Conservation (phyloP, 1,284 basidiomycete species). For the Leccinum griseonigrum region DNA sequence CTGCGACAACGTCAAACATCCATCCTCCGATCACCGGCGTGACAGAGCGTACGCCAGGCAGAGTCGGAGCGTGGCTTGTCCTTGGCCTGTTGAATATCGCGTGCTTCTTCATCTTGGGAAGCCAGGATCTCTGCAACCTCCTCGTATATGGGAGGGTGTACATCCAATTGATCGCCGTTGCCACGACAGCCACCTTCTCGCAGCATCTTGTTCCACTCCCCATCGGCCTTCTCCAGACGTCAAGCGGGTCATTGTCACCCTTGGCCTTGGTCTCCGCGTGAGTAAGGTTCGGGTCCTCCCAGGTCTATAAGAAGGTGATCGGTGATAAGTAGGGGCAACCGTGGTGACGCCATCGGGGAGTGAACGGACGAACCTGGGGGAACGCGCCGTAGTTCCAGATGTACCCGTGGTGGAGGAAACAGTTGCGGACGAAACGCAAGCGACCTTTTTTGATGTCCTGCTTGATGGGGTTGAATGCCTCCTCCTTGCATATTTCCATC, state of each 20-base stretch:
- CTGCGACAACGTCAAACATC: slow-evolving; percentile 77
- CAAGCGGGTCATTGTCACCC: slow-evolving; percentile 99
- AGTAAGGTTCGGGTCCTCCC: slow-evolving; percentile 89
- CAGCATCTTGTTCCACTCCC: slow-evolving; percentile 59
- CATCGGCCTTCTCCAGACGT: slow-evolving; percentile 69
- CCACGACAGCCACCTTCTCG: slow-evolving; percentile 41
- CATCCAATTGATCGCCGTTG: slow-evolving; percentile 34
- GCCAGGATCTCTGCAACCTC: slow-evolving; percentile 43
- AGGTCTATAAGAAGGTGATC: slow-evolving; percentile 61
- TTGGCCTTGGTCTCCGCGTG: slow-evolving; percentile 99
- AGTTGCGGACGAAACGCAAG: slow-evolving; percentile 97
- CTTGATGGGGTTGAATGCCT: slow-evolving; percentile 98
- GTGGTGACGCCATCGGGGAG: too few relatives aligned
- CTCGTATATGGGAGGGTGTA: slow-evolving; percentile 38
- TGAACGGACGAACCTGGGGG: slow-evolving; percentile 67
- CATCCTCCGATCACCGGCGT: slow-evolving; percentile 54
- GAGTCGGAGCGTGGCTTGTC: slow-evolving; percentile 25
- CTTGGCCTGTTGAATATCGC: slow-evolving; percentile 29
- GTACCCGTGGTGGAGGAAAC: slow-evolving; percentile 99
- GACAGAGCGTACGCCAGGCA: slow-evolving; percentile 26
- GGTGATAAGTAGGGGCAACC: too few relatives aligned
- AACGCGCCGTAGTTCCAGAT: slow-evolving; percentile 99
- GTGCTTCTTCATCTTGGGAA: slow-evolving; percentile 34
- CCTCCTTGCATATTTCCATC: slow-evolving; percentile 98
- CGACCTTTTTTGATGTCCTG: slow-evolving; percentile 98